Evolutionary conservation across 1,139 yeast species (phyloP).

Genomic region (Zygosaccharomyces sapae): DNA sequence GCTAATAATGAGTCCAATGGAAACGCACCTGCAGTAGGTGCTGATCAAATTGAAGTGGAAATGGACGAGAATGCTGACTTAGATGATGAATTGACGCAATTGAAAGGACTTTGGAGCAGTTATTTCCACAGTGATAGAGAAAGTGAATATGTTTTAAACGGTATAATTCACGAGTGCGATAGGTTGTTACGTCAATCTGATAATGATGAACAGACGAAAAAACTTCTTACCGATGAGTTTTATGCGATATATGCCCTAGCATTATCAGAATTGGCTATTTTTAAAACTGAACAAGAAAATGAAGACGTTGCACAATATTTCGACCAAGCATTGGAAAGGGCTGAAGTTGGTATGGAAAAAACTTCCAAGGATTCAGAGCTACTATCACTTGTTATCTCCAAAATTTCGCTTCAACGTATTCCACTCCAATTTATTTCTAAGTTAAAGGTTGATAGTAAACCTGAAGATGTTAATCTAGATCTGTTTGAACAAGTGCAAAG

Average conservation of each 20-base stretch:
- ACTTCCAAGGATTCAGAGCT: conserved; percentile 43
- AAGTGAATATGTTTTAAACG: conserved; percentile 66
- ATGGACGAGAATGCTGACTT: conserved; percentile 66
- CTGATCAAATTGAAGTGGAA: conserved; percentile 51
- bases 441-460: conserved; percentile 42
- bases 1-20: conserved; percentile 10
- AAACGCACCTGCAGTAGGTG: conserved; percentile 26
- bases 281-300: conserved; percentile 41
- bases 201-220: conserved; percentile 31
- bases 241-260: conserved; percentile 73
- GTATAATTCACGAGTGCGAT: conserved; percentile 89
- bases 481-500: conserved; percentile 33
- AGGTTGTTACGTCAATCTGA: conserved; percentile 54
- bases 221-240: conserved; percentile 52
- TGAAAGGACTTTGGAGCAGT: conserved; percentile 65
- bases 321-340: conserved; percentile 68
- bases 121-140: conserved; percentile 53
- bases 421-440: conserved; percentile 55
- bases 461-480: conserved; percentile 35
- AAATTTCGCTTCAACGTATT: conserved; percentile 53
- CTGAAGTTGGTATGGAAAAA: conserved; percentile 53
- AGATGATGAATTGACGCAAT: conserved; percentile 72
- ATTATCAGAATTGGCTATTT: conserved; percentile 61
- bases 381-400: conserved; percentile 52
- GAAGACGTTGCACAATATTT: conserved; percentile 50